Evolutionary conservation across 2,329 filamentous ascomycete species (phyloP).

Genomic region (Talaromyces islandicus): DNA sequence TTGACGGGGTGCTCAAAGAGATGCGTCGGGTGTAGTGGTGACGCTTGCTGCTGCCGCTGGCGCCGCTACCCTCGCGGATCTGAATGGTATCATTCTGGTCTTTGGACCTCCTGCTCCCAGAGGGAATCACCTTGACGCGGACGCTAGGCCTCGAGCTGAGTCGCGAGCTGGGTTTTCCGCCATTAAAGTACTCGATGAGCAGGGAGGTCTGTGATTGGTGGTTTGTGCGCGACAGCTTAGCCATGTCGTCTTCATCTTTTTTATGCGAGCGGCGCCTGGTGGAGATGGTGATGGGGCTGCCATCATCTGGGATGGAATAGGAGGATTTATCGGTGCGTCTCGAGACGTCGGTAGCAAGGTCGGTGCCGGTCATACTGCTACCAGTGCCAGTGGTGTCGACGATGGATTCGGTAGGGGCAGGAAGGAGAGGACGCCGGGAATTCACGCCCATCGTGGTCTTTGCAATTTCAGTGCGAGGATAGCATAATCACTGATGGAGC

Average conservation of each 20-base stretch:
- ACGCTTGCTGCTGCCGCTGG: constrained; percentile 53
- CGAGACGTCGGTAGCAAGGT: constrained; percentile 46
- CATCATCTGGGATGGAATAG: constrained; percentile 47
- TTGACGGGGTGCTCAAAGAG: constrained; percentile 48
- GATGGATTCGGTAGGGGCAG: constrained; percentile 46
- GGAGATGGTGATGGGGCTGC: constrained; percentile 81
- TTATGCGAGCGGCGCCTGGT: constrained; percentile 45
- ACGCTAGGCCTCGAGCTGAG: constrained; percentile 74
- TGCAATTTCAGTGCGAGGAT: constrained; percentile 4
- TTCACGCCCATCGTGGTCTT: constrained; percentile 42
- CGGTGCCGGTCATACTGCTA: constrained; percentile 40
- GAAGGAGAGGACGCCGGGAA: constrained; percentile 43
- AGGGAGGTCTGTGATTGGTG: constrained; percentile 77
- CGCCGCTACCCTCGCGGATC: constrained; percentile 76
- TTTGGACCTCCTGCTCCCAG: constrained; percentile 51
- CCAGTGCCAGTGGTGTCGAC: constrained; percentile 39
- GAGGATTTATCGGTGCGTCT: constrained; percentile 46
- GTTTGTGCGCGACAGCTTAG: constrained; percentile 46
- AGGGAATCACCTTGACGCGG: constrained; percentile 72
- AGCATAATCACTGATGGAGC: constrained; percentile 7
- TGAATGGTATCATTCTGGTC: constrained; percentile 68
- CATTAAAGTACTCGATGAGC: constrained; percentile 93
- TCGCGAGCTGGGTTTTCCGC: constrained; percentile 52
- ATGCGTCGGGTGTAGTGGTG: constrained; percentile 56
- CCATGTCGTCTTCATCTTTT: constrained; percentile 53